These are phyloP conservation scores for Leishmania gerbilli DNA, from an alignment of 208 protist species.

Conservation along the genomic window DNA sequence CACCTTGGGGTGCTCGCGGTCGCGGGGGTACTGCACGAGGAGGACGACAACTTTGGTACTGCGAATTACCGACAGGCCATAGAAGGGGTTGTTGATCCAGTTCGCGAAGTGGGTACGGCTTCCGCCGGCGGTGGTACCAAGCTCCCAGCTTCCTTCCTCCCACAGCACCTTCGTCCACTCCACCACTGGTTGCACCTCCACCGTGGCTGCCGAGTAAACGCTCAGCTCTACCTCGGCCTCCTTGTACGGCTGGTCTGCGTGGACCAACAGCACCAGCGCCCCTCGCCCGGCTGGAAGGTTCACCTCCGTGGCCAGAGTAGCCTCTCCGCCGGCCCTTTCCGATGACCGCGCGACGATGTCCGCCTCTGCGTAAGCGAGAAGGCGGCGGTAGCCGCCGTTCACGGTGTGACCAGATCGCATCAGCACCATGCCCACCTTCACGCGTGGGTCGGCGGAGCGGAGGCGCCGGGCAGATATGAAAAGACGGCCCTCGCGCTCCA, in stretches of 20 bases:
- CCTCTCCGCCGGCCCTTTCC: slow-evolving; percentile 35
- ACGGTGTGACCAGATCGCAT: slow-evolving; percentile 40
- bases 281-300: slow-evolving; percentile 20
- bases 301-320: slow-evolving; percentile 59
- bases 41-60: slow-evolving; percentile 71
- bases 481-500: slow-evolving; percentile 69
- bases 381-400: slow-evolving; percentile 55
- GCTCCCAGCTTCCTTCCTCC: slow-evolving; percentile 76
- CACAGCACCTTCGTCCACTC: slow-evolving; percentile 73
- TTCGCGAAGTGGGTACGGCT: slow-evolving; percentile 57
- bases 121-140: slow-evolving; percentile 82
- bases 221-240: slow-evolving; percentile 68
- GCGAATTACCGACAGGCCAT: slow-evolving; percentile 62
- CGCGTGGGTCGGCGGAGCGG: slow-evolving; percentile 40
- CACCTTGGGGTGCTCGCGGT: slow-evolving; percentile 70
- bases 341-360: slow-evolving; percentile 59
- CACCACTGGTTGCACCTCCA: slow-evolving; percentile 60
- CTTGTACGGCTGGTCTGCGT: slow-evolving; percentile 71
- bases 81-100: slow-evolving; percentile 93
- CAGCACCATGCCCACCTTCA: slow-evolving; percentile 72
- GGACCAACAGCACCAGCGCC: slow-evolving; percentile 76
- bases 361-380: slow-evolving; percentile 42
- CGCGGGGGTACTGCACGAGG: slow-evolving; percentile 81
- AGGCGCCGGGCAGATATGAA: slow-evolving; percentile 59
- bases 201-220: slow-evolving; percentile 55